Conservation (phyloP, 257 asterid genomes). For the Solanum paucissectum region DNA sequence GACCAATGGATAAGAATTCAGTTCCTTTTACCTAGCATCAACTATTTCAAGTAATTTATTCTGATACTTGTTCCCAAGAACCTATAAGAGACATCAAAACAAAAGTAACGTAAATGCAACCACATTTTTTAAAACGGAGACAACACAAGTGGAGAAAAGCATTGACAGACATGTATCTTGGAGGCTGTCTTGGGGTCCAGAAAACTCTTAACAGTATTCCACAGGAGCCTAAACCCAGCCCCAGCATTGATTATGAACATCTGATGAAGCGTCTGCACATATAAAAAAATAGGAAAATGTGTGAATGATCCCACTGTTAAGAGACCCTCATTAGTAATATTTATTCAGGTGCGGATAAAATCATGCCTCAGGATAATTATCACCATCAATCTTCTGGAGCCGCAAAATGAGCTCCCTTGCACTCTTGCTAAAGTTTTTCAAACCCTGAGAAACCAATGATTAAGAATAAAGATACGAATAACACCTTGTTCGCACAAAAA, state of each 20-base stretch:
- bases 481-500: background rate
- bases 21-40: conserved; percentile 59
- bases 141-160: background rate
- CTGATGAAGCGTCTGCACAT: conserved; percentile 82
- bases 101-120: background rate
- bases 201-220: conserved; percentile 81
- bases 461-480: background rate
- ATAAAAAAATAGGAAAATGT: conserved; percentile 6
- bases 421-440: conserved; percentile 72
- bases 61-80: conserved; percentile 79
- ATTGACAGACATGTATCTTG: conserved; percentile 68
- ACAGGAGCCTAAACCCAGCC: conserved; percentile 76
- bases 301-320: background rate
- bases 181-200: conserved; percentile 92
- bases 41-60: conserved; percentile 80
- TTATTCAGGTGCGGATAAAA: conserved; percentile 1
- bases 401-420: conserved; percentile 83
- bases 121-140: background rate
- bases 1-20: background rate
- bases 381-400: conserved; percentile 90
- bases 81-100: conserved; percentile 30
- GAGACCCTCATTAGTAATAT: background rate
- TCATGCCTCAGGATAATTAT: conserved; percentile 86
- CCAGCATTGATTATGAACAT: conserved; percentile 98
- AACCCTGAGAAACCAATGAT: conserved; percentile 43